phyloP scores from a whole-genome alignment of 495 filamentous ascomycete genomes.

The Lepraria neglecta region DNA sequence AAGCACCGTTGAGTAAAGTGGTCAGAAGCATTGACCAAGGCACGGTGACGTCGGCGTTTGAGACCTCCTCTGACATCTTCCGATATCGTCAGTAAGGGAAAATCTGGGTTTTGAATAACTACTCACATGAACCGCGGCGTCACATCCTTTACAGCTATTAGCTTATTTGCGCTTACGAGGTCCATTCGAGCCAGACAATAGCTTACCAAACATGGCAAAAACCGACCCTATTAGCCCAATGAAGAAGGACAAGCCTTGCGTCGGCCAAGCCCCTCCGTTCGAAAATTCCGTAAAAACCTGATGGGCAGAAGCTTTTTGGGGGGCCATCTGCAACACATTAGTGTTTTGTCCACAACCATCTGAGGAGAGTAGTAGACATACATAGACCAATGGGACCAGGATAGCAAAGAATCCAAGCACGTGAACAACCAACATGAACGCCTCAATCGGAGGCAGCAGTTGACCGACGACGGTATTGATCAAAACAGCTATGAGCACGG shows the following conservation, averaged over 20 bases:
- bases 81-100: conserved; percentile 1
- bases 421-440: conserved; percentile 35
- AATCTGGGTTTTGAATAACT: background rate
- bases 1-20: conserved; percentile 38
- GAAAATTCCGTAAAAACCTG: conserved; percentile 30
- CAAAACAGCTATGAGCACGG: conserved; percentile 38
- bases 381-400: conserved; percentile 41
- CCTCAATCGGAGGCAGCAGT: conserved; percentile 37
- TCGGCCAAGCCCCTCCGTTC: conserved; percentile 45
- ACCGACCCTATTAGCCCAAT: conserved; percentile 40
- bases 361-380: too few relatives aligned
- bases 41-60: conserved; percentile 36
- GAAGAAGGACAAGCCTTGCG: conserved; percentile 38
- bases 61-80: conserved; percentile 41
- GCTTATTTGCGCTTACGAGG: background rate
- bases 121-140: conserved; percentile 35
- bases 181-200: too few relatives aligned
- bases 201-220: conserved; percentile 36
- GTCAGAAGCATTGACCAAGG: conserved; percentile 41
- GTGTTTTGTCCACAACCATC: too few relatives aligned
- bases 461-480: conserved; percentile 40
- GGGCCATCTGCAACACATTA: too few relatives aligned
- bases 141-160: conserved; percentile 21
- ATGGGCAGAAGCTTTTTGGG: conserved; percentile 1
- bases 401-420: conserved; percentile 41